Conservation (phyloP, 2,329 filamentous ascomycete species). For the Trichoderma lentiforme region DNA sequence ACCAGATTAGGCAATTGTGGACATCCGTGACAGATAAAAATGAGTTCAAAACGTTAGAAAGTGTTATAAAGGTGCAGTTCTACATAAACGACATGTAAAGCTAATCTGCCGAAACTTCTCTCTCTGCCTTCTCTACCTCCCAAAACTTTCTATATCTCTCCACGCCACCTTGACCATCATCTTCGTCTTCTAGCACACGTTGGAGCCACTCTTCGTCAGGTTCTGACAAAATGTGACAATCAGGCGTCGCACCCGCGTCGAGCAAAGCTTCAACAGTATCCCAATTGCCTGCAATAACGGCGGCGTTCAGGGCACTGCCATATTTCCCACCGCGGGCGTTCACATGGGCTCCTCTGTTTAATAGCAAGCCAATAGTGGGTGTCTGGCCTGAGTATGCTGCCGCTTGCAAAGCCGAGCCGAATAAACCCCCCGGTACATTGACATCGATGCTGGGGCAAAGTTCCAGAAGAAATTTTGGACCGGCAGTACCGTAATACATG, state of each 20-base stretch:
- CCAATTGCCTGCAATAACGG: not conserved
- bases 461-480: not conserved
- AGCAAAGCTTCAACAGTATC: constrained; percentile 18
- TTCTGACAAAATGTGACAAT: not conserved
- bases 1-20: not conserved
- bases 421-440: constrained; percentile 17
- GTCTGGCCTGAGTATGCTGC: constrained; percentile 17
- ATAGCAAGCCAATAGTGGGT: not conserved
- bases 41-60: not conserved
- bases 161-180: not conserved
- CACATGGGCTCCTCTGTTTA: constrained; percentile 19
- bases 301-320: constrained; percentile 15
- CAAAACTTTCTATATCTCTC: not conserved
- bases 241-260: constrained; percentile 4
- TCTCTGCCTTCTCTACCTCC: not conserved
- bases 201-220: not conserved
- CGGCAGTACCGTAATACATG: not conserved
- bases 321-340: constrained; percentile 10
- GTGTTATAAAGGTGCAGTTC: not conserved
- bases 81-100: not conserved
- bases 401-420: constrained; percentile 21
- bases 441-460: constrained; percentile 12
- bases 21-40: not conserved
- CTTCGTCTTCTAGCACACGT: not conserved
- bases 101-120: not conserved